Base-by-base conservation (phyloP, 805 yeast species). In the Schizosaccharomyces lindneri region DNA sequence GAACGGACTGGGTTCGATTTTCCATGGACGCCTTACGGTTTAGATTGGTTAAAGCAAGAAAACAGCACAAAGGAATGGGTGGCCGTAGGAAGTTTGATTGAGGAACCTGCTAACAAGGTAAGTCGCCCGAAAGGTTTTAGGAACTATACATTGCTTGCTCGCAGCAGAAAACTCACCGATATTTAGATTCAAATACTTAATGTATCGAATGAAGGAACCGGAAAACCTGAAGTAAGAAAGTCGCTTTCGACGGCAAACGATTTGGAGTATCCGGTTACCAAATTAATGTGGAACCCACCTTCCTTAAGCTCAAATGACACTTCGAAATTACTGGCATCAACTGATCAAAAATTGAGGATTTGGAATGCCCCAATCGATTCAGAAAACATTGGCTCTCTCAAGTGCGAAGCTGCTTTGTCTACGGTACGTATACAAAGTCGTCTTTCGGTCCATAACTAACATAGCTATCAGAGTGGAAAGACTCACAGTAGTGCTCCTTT, bases 401-500 rank as follows among this genome's bases (percentile, higher is more conserved):
- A 7, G 21, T 21, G 57, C 27, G n/a, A 24, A 24, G 57, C 57
- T 29, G 21, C 57, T 21, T 51, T 51, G 11, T 51, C 57, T 9
- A 51, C 31, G 19, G 57, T 51, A 51, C n/a, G 57, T 24, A 17
- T 29, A 6, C 13, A 2, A 13, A 6, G 4, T 2, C 27, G 4
- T 51, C 21, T 51, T 29, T 51, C 15, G 31, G 31, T 29, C 19
- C 2, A 2, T 51, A 2, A 29, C 57, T 21, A 51, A 21, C 32
- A 9, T 5, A 24, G 15, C 15, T 29, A 7, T 24, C 15, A 29
- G 36, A 36, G 27, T 2, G 57, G 19, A n/a, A 51, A 51, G n/a
- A 51, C 57, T 6, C 31, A 51, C 15, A 21, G 36, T 65, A 74
- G 82, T 60, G 95, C 98, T 1, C 98, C 98, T 4, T 78, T 93